Base-by-base conservation (phyloP, 2,329 filamentous ascomycete species). In the Atkinsonella hypoxylon region DNA sequence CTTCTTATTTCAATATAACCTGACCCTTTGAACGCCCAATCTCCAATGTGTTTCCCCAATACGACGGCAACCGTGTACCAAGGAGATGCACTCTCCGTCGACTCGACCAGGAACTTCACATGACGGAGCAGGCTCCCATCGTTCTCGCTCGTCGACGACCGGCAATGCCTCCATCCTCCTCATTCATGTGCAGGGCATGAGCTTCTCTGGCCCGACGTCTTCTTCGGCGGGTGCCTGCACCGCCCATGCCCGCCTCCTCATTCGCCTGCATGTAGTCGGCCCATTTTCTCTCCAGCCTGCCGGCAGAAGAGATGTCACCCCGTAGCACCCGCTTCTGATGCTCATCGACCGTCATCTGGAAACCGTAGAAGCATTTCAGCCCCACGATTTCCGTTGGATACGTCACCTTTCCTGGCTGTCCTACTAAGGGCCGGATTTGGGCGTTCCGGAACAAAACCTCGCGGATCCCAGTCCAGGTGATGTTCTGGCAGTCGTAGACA, bases 301-400 rank as follows among this genome's bases (percentile, higher is more conserved):
- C 76, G 0, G 93, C 93, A 1, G 86, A 77, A 0, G 75, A 72
- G 52, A 89, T 77, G 54, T 95, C 87, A 7, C 88, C 88, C 4
- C 79, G 75, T 48, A 95, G 66, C 0, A 96, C 87, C 4, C 90
- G 81, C 69, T 90, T 91, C 49, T 83, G 89, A 67, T 97, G 91
- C 65, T 96, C 89, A 57, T 96, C 86, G 4, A 96, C 89, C 0
- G 89, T 96, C 70, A 88, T 87, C 68, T 97, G 91, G 80, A 88
- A 96, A 41, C 86, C 89, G 65, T 95, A 95, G 71, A 91, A 97
- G 67, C 89, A 95, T 67, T 95, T 96, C 42, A 97, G 76, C 6
- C 82, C 75, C 53, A 97, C 89, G 51, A 94, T 80, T 62, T 95
- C 84, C 1, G 81, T 79, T 0, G 89, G 87, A 58, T 83, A 90